A percentile compares a stretch with the other conserved stretches of the same genome.
Conservation (phyloP, 306 rosid species). For the Acacia confusa region DNA sequence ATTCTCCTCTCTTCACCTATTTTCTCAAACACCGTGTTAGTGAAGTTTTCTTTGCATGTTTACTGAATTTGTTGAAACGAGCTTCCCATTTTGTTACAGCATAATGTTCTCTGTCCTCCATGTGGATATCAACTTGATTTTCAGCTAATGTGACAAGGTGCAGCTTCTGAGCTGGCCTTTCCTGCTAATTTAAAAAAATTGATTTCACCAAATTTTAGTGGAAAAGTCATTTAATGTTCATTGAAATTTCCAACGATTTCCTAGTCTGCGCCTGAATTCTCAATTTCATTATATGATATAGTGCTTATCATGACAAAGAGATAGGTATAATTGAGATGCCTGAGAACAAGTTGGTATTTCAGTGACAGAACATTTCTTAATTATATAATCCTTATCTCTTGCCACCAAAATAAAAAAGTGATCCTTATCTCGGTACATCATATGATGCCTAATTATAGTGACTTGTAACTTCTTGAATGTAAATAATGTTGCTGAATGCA, state of each 20-base stretch:
- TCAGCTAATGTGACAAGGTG: background rate
- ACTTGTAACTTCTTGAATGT: too few species aligned
- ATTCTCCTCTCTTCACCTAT: too few species aligned
- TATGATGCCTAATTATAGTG: background rate
- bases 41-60: background rate
- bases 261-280: background rate
- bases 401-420: background rate
- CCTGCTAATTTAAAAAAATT: background rate
- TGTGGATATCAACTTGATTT: background rate
- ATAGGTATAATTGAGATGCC: background rate
- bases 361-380: too few species aligned
- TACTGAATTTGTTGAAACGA: background rate
- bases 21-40: too few species aligned
- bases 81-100: too few species aligned
- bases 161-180: background rate
- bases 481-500: too few species aligned
- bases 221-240: background rate
- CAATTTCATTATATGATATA: too few species aligned
- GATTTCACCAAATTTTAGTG: background rate
- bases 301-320: background rate
- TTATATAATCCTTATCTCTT: background rate
- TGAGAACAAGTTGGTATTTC: too few species aligned
- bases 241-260: background rate
- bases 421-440: background rate
- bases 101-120: background rate